These are phyloP conservation scores for Marasmius sp. DNA, from an alignment of 1,284 basidiomycete species.

Conservation along the genomic window DNA sequence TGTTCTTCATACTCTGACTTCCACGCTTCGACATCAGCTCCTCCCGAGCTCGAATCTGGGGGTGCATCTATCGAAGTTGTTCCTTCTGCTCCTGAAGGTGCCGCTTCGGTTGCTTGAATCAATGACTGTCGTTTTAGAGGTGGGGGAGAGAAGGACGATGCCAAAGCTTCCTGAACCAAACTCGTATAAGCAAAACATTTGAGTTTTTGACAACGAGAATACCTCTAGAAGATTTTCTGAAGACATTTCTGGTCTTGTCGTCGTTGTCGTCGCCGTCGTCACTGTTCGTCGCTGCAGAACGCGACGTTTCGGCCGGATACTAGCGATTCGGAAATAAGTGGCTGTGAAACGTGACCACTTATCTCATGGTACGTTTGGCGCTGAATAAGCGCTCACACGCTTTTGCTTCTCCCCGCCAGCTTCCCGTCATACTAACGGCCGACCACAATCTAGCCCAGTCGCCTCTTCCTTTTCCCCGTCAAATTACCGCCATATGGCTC, in stretches of 20 bases:
- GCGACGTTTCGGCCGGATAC: too few relatives aligned
- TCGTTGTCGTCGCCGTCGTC: not conserved
- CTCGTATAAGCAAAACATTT: not conserved
- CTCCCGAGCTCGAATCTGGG: not conserved
- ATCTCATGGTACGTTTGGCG: too few relatives aligned
- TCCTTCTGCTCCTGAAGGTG: conserved; percentile 2
- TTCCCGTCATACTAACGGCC: too few relatives aligned
- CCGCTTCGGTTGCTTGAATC: not conserved
- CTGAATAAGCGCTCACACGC: too few relatives aligned
- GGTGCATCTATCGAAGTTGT: not conserved
- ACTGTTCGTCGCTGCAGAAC: too few relatives aligned
- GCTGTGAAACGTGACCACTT: too few relatives aligned
- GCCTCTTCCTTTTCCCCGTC: too few relatives aligned
- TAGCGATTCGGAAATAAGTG: too few relatives aligned
- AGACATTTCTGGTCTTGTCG: not conserved
- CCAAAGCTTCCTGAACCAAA: conserved; percentile 7
- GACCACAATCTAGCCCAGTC: too few relatives aligned
- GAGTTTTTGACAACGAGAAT: not conserved
- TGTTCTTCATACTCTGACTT: conserved; percentile 69
- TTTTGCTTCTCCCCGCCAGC: too few relatives aligned
- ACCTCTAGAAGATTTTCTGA: not conserved
- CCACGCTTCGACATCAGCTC: conserved; percentile 42
- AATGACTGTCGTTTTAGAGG: conserved; percentile 16
- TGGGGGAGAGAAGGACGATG: conserved; percentile 17
- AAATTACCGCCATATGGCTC: too few relatives aligned